These are phyloP conservation scores for Cronartium quercuum DNA, from an alignment of 1,284 basidiomycete genomes.

Conservation along the genomic window DNA sequence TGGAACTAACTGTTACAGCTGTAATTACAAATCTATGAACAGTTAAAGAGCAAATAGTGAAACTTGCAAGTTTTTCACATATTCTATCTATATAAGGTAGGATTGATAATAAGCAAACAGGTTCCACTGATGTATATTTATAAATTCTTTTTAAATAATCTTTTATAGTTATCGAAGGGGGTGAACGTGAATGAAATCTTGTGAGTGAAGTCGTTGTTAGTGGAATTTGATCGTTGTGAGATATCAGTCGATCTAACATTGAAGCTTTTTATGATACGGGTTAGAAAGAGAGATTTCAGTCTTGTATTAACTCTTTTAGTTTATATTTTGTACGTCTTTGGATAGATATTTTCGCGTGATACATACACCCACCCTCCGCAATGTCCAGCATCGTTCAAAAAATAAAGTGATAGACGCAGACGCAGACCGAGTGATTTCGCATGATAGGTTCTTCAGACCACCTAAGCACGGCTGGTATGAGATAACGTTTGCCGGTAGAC, in stretches of 20 bases:
- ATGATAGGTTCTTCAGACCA: not conserved
- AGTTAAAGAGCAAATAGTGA: slow-evolving; percentile 85
- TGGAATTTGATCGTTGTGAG: slow-evolving; percentile 87
- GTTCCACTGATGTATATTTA: slow-evolving; percentile 78
- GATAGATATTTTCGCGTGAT: not conserved
- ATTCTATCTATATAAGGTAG: slow-evolving; percentile 93
- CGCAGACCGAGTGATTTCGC: not conserved
- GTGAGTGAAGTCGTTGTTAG: slow-evolving; percentile 75
- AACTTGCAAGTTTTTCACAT: slow-evolving; percentile 71
- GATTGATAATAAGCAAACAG: slow-evolving; percentile 77
- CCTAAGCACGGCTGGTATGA: not conserved
- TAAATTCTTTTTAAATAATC: slow-evolving; percentile 88
- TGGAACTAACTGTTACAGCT: slow-evolving; percentile 75
- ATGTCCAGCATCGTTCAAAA: not conserved
- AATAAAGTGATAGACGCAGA: not conserved
- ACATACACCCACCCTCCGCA: not conserved
- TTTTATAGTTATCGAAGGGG: slow-evolving; percentile 72
- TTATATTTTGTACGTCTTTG: not conserved
- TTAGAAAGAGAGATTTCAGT: not conserved
- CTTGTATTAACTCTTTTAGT: not conserved
- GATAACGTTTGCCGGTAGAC: not conserved
- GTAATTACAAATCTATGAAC: slow-evolving; percentile 92
- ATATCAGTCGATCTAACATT: slow-evolving; percentile 84
- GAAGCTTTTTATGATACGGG: slow-evolving; percentile 55
- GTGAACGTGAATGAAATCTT: slow-evolving; percentile 82